A percentile compares a stretch with the other conserved stretches of the same genome.
Evolutionary conservation across 2,329 filamentous ascomycete species (phyloP).

Genomic region (Trichophyton simii): DNA sequence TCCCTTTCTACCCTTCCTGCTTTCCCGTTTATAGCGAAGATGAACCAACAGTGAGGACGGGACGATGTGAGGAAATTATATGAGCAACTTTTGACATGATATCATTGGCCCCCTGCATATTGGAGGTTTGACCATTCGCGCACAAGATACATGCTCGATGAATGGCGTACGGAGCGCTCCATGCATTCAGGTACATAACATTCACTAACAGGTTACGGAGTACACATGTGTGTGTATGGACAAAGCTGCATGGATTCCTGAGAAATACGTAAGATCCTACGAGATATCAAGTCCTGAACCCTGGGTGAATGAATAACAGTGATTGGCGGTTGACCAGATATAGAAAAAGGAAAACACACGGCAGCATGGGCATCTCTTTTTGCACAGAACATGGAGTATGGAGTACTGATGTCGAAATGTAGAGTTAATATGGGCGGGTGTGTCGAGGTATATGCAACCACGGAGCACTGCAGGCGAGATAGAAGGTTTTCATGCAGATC

Average conservation of each 20-base stretch:
- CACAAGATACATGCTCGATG: no score
- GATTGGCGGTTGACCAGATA: background rate
- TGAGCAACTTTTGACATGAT: background rate
- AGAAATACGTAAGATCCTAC: background rate
- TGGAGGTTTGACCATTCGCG: background rate
- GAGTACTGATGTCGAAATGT: background rate
- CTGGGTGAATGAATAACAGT: background rate
- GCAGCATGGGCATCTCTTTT: background rate
- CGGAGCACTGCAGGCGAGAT: background rate
- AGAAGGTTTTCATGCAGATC: background rate
- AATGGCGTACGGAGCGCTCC: no score
- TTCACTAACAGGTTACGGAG: background rate
- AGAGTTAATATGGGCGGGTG: no score
- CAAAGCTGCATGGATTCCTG: background rate
- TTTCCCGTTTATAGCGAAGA: background rate
- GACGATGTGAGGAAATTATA: background rate
- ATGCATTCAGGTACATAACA: no score
- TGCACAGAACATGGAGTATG: background rate
- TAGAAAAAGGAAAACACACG: background rate
- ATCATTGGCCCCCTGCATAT: background rate
- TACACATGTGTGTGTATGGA: background rate
- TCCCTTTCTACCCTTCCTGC: no score
- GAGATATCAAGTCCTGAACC: background rate
- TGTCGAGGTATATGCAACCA: background rate
- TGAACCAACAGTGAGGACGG: background rate